Evolutionary conservation across 345 rosid species (phyloP), one percentile per base, ranked within the genome.

Genomic region (Excoecaria cochinchinensis): DNA sequence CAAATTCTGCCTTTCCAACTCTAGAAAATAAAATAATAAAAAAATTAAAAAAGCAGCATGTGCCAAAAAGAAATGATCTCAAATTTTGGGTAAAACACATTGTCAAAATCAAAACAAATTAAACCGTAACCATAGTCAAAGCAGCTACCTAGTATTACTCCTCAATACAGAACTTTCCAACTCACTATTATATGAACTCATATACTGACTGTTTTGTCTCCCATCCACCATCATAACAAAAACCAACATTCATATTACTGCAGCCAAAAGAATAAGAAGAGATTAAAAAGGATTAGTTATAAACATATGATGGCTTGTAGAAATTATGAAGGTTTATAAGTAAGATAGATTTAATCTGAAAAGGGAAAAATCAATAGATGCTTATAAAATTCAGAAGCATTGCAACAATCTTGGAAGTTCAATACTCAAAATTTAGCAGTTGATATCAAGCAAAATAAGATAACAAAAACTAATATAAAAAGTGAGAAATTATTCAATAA

Each of bases 141-240:
- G 15, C 21, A 46, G 9, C 67, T 42, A 21, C 39, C 75, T 31
- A 62, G 38, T 61, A 38, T 48, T 52, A 6, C 46, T 25, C 9
- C 8, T 46, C 36, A 73, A 14, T 36, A 62, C 69, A 60, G 48
- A 73, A 72, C 8, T 56, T 73, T 40, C 44, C 48, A 63, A 10
- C 36, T 61, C 57, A 56, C 47, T n/a, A 11, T 48, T 21, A 2
- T 10, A 42, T 17, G 1, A 24, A 71, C 14, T 40, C 53, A 44
- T 42, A 42, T 21, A 42, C 66, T 56, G 46, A 13, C 14, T 3
- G 11, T 8, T 21, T 39, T 12, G 8, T 1, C 60, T 40, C 12
- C n/a, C 55, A 67, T 22, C 56, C 55, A 10, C 53, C 70, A 52
- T 10, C 21, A 16, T 0, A 38, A 2, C 17, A 9, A 9, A 36